phyloP scores from a whole-genome alignment of 441 rosid species.

The Pelargonium myrrhifolium region DNA sequence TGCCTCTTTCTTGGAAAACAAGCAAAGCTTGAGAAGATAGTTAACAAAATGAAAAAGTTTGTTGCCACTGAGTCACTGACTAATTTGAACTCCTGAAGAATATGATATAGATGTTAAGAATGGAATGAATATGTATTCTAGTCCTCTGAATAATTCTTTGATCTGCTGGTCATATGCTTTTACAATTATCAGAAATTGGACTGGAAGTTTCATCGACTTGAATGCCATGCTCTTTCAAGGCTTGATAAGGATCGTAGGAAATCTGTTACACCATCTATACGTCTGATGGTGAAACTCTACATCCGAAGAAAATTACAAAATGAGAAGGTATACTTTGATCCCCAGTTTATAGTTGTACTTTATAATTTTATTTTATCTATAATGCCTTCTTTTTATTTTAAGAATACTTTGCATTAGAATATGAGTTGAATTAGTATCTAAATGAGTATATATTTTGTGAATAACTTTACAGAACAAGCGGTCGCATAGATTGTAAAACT shows the following conservation, averaged over 20 bases:
- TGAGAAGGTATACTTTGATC: slow-evolving; percentile 45
- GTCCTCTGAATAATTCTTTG: neutral
- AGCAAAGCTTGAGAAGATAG: neutral
- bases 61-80: neutral
- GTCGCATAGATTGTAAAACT: neutral
- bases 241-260: slow-evolving; percentile 58
- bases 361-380: neutral
- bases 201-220: slow-evolving; percentile 81
- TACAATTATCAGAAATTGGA: slow-evolving; percentile 51
- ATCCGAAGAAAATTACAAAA: slow-evolving; percentile 53
- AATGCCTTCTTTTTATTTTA: neutral
- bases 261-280: slow-evolving; percentile 64
- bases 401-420: neutral
- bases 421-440: neutral
- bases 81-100: slow-evolving; percentile 1
- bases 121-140: neutral
- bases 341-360: neutral
- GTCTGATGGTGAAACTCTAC: slow-evolving; percentile 69
- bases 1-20: neutral
- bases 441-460: neutral
- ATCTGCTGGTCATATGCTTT: neutral
- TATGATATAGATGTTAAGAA: neutral
- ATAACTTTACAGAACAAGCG: neutral
- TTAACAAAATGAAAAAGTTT: neutral
- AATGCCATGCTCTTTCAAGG: slow-evolving; percentile 56